A percentile compares a stretch with the other conserved stretches of the same genome.
Conservation (phyloP, 306 rosid species). For the Malus orientalis region DNA sequence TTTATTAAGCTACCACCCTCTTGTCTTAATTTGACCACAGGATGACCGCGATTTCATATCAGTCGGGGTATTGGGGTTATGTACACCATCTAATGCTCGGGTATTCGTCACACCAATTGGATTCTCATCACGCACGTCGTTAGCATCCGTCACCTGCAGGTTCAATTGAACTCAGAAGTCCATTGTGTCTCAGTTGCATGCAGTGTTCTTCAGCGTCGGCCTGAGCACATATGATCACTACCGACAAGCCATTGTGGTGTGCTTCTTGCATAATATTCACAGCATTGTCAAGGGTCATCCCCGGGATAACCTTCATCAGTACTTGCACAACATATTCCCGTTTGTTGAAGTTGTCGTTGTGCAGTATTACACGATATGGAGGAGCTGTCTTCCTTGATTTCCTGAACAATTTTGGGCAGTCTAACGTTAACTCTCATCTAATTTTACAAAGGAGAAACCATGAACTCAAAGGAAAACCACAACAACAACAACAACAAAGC, state of each 20-base stretch:
- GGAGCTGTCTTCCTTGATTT: conserved; percentile 54
- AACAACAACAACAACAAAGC: too few species aligned
- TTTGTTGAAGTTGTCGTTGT: conserved; percentile 67
- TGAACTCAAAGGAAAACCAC: not conserved
- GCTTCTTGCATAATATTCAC: conserved; percentile 85
- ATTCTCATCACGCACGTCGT: not conserved
- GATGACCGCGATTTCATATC: conserved; percentile 12
- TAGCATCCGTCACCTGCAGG: conserved; percentile 64
- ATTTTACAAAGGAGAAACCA: not conserved
- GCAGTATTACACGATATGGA: conserved; percentile 60
- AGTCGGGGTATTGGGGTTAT: conserved; percentile 14
- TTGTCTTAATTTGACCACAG: not conserved
- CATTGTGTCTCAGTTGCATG: conserved; percentile 65
- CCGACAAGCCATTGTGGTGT: conserved; percentile 56
- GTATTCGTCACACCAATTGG: not conserved
- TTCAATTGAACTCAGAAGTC: conserved; percentile 68
- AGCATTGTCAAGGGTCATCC: conserved; percentile 69
- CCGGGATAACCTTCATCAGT: conserved; percentile 80
- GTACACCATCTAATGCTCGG: conserved; percentile 23
- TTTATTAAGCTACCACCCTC: conserved; percentile 27
- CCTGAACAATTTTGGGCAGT: conserved; percentile 25
- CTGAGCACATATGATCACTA: conserved; percentile 62
- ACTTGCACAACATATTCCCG: conserved; percentile 77
- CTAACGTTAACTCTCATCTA: not conserved
- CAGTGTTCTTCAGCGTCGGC: conserved; percentile 80